A percentile compares a stretch with the other conserved stretches of the same genome.
phyloP scores from a whole-genome alignment of 2,329 filamentous ascomycete genomes.

The Aspergillus sergii region DNA sequence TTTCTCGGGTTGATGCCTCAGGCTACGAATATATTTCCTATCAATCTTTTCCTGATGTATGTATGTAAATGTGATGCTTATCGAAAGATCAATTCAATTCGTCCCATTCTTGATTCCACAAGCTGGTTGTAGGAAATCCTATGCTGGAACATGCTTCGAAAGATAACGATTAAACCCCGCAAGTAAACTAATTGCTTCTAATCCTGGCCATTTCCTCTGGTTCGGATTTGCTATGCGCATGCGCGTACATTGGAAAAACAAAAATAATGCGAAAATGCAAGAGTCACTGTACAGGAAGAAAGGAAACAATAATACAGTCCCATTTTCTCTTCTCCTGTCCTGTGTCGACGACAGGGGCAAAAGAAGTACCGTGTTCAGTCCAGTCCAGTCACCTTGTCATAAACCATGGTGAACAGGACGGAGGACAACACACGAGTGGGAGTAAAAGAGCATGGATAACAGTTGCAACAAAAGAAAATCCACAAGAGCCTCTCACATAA shows the following conservation, averaged over 20 bases:
- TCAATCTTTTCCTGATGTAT: neutral
- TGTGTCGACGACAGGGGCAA: neutral
- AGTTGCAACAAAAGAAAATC: neutral
- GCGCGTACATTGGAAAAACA: neutral
- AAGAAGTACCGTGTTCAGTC: too few species aligned
- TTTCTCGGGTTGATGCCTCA: conserved; percentile 7
- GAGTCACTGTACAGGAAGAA: neutral
- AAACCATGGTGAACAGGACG: neutral
- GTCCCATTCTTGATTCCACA: neutral
- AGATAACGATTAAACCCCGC: neutral
- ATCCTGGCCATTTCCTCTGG: neutral
- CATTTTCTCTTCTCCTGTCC: neutral
- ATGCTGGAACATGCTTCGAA: neutral
- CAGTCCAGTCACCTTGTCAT: too few species aligned
- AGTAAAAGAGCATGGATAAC: neutral
- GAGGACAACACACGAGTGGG: neutral
- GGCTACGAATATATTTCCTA: neutral
- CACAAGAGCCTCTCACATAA: neutral
- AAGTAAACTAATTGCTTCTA: neutral
- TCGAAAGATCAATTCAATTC: neutral
- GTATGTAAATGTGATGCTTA: neutral
- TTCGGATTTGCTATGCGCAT: neutral
- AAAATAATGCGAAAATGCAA: neutral
- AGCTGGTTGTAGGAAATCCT: neutral
- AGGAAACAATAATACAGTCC: neutral